Percentiles rank a stretch among this genome's conserved stretches.
phyloP scores from a whole-genome alignment of 768 basidiomycete genomes.

The Chalciporus pseudorubinellus region DNA sequence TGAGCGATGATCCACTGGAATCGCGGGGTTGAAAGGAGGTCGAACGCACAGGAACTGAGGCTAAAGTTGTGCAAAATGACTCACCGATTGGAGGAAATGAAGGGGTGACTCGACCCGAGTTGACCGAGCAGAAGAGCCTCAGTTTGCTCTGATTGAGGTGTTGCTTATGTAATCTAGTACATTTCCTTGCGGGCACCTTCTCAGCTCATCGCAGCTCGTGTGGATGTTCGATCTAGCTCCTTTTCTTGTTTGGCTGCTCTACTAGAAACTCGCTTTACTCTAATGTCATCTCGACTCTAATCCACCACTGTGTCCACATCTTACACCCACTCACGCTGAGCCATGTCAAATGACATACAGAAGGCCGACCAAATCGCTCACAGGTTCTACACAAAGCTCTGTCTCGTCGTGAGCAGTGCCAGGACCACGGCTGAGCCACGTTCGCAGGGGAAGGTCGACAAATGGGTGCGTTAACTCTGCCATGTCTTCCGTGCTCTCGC shows the following conservation, averaged over 20 bases:
- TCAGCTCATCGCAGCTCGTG: slow-evolving; percentile 15
- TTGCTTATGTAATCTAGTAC: slow-evolving; percentile 22
- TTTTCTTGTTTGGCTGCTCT: slow-evolving; percentile 10
- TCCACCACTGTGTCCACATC: slow-evolving; percentile 9
- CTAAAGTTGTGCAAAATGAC: slow-evolving; percentile 5
- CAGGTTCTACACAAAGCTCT: slow-evolving; percentile 80
- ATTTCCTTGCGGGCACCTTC: slow-evolving; percentile 15
- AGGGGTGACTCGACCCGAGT: too few relatives aligned
- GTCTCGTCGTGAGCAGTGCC: slow-evolving; percentile 70
- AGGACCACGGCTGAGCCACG: slow-evolving; percentile 55
- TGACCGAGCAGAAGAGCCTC: too few relatives aligned
- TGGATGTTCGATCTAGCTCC: slow-evolving; percentile 22
- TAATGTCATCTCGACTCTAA: slow-evolving; percentile 32
- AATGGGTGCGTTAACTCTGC: slow-evolving; percentile 61
- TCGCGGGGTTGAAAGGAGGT: slow-evolving; percentile 2
- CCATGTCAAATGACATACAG: slow-evolving; percentile 52
- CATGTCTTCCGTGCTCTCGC: neutral
- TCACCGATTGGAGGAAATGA: neutral
- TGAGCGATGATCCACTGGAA: neutral
- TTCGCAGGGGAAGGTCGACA: slow-evolving; percentile 57
- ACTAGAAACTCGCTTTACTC: slow-evolving; percentile 25
- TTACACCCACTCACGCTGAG: slow-evolving; percentile 18
- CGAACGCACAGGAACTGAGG: too few relatives aligned
- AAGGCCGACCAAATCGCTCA: slow-evolving; percentile 87
- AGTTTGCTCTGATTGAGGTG: slow-evolving; percentile 19